Percentiles rank a stretch among this genome's conserved stretches.
Conservation (phyloP, 148 eudicot genomes). For the Pharnaceum exiguum region DNA sequence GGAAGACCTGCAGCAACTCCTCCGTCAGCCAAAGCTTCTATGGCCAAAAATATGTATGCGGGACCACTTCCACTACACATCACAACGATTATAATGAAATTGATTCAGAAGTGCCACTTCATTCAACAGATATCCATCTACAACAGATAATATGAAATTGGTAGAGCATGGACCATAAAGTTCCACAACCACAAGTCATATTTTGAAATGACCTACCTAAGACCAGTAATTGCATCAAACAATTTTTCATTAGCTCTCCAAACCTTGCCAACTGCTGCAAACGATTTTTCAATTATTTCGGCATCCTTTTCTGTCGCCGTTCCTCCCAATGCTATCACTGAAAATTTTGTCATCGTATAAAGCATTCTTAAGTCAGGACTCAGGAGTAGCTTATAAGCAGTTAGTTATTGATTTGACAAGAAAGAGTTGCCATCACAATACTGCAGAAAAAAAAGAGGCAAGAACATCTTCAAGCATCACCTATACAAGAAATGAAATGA, state of each 20-base stretch:
- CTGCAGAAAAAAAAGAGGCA: no score
- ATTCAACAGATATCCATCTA: not conserved
- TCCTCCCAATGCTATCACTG: slow-evolving; percentile 74
- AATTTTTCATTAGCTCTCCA: slow-evolving; percentile 89
- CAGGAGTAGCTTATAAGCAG: no score
- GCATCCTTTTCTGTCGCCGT: slow-evolving; percentile 77
- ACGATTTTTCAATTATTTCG: slow-evolving; percentile 48
- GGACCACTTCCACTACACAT: slow-evolving; percentile 86
- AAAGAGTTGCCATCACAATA: no score
- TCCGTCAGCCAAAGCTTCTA: slow-evolving; percentile 98
- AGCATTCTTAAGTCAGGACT: no score
- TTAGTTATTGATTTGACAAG: no score
- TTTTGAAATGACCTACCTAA: no score
- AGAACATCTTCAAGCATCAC: no score
- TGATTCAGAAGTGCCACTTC: not conserved
- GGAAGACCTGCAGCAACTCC: slow-evolving; percentile 98
- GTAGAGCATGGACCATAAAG: no score
- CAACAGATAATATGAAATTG: slow-evolving; percentile 4
- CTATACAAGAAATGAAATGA: no score
- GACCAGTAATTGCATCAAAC: slow-evolving; percentile 85
- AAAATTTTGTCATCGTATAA: not conserved
- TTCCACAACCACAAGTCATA: not conserved
- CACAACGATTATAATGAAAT: not conserved
- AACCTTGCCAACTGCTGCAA: slow-evolving; percentile 87
- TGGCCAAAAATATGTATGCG: slow-evolving; percentile 82